Evolutionary conservation across 805 yeast genomes (phyloP).

Genomic region (Candida khao-thaluensis): DNA sequence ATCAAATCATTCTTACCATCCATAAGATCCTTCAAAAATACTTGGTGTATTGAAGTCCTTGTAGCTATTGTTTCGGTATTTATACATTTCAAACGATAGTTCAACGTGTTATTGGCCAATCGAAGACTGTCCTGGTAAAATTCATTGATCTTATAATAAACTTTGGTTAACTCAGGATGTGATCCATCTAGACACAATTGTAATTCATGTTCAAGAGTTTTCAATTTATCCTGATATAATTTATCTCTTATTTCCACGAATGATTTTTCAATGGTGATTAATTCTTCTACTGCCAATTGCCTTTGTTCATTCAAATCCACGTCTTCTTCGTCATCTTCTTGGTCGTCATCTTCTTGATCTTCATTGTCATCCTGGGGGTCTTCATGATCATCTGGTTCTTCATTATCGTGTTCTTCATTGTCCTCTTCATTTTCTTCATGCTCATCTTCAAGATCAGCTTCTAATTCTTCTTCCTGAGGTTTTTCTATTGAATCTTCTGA

Average conservation of each 20-base stretch:
- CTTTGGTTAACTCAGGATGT: constrained; percentile 83
- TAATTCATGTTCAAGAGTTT: constrained; percentile 75
- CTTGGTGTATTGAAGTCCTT: constrained; percentile 80
- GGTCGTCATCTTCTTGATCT: constrained; percentile 8
- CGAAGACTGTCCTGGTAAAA: constrained; percentile 69
- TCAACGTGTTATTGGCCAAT: constrained; percentile 39
- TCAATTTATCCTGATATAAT: constrained; percentile 79
- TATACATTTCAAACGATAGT: constrained; percentile 72
- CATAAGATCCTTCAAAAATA: constrained; percentile 63
- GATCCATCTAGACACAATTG: constrained; percentile 84
- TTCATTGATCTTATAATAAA: constrained; percentile 67
- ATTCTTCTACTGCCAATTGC: constrained; percentile 63
- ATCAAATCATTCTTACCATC: constrained; percentile 68
- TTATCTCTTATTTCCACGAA: constrained; percentile 85
- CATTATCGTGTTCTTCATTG: constrained; percentile 8
- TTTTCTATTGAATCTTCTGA: neutral
- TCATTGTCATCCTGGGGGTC: constrained; percentile 6
- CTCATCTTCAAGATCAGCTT: constrained; percentile 10
- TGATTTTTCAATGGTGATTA: constrained; percentile 78
- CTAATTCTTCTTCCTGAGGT: neutral
- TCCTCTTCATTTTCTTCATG: constrained; percentile 10
- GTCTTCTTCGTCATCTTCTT: constrained; percentile 17
- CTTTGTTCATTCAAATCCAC: constrained; percentile 43
- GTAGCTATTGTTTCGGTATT: constrained; percentile 78
- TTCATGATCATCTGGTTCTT: constrained; percentile 7